Conservation (phyloP, 2,329 filamentous ascomycete genomes). For the Diaporthe destruens region DNA sequence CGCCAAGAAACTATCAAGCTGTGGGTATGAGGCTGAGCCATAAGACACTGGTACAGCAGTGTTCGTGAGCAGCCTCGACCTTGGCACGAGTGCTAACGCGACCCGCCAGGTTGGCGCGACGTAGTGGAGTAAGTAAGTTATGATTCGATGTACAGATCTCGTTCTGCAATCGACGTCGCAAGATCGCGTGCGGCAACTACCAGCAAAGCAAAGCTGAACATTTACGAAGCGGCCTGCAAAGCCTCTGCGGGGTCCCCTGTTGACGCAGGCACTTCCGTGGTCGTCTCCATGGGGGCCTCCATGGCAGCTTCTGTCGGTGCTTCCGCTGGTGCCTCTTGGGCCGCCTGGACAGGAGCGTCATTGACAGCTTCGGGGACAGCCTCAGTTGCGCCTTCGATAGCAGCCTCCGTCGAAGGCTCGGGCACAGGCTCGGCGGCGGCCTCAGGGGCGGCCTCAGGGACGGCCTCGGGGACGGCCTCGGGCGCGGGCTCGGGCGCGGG, state of each 20-base stretch:
- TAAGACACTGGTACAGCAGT: slow-evolving; percentile 9
- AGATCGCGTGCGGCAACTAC: background rate
- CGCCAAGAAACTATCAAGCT: slow-evolving; percentile 26
- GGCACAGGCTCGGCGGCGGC: background rate
- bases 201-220: slow-evolving; percentile 11
- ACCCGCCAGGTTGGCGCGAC: background rate
- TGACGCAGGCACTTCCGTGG: slow-evolving; percentile 12
- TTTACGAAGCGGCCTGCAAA: slow-evolving; percentile 12
- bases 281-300: slow-evolving; percentile 21
- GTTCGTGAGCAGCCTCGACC: background rate
- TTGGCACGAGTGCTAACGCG: background rate
- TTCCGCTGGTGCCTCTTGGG: slow-evolving; percentile 10
- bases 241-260: slow-evolving; percentile 20
- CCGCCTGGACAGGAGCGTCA: slow-evolving; percentile 14
- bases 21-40: slow-evolving; percentile 7
- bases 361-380: background rate
- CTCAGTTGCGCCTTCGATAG: slow-evolving; percentile 2
- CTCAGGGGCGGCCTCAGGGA: background rate
- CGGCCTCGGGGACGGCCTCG: background rate
- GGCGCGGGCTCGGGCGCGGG: background rate
- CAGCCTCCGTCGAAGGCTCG: background rate
- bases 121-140: slow-evolving; percentile 3
- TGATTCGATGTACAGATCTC: slow-evolving; percentile 18
- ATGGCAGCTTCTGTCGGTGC: background rate
- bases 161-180: slow-evolving; percentile 8